Conservation (phyloP, 169 alveolate genomes). For the Plasmodium relictum region DNA sequence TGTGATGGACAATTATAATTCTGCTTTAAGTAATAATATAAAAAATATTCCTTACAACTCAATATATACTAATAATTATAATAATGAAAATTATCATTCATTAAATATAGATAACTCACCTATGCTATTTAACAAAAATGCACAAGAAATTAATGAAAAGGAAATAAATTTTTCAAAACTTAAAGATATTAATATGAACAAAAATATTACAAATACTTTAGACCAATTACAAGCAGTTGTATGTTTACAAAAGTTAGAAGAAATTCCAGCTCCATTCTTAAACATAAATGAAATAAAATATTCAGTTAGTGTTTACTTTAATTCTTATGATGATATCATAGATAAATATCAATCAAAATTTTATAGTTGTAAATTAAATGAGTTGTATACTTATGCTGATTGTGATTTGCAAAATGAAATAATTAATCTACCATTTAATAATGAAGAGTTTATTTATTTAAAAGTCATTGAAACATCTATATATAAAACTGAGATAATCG, state of each 20-base stretch:
- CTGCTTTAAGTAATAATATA: slow-evolving; percentile 13
- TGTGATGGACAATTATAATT: slow-evolving; percentile 26
- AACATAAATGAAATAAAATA: slow-evolving; percentile 77
- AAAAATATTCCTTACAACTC: slow-evolving; percentile 20
- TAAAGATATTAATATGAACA: neutral
- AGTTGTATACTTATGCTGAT: slow-evolving; percentile 59
- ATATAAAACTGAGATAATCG: slow-evolving; percentile 80
- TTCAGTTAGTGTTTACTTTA: slow-evolving; percentile 82
- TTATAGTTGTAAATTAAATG: slow-evolving; percentile 78
- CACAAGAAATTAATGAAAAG: neutral
- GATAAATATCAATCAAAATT: slow-evolving; percentile 77
- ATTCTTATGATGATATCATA: slow-evolving; percentile 82
- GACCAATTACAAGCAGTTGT: slow-evolving; percentile 65
- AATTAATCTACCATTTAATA: slow-evolving; percentile 82
- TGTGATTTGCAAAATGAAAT: slow-evolving; percentile 84
- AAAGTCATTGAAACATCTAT: slow-evolving; percentile 83
- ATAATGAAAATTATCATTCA: slow-evolving; percentile 11
- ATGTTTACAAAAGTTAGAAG: slow-evolving; percentile 81
- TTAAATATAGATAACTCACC: slow-evolving; percentile 14
- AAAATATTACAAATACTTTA: neutral
- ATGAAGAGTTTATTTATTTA: slow-evolving; percentile 81
- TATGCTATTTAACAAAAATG: slow-evolving; percentile 1
- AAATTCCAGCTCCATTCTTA: slow-evolving; percentile 78
- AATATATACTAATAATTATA: neutral
- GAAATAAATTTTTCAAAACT: slow-evolving; percentile 40